phyloP scores from a whole-genome alignment of 805 yeast species.

The Torulaspora microellipsoides region DNA sequence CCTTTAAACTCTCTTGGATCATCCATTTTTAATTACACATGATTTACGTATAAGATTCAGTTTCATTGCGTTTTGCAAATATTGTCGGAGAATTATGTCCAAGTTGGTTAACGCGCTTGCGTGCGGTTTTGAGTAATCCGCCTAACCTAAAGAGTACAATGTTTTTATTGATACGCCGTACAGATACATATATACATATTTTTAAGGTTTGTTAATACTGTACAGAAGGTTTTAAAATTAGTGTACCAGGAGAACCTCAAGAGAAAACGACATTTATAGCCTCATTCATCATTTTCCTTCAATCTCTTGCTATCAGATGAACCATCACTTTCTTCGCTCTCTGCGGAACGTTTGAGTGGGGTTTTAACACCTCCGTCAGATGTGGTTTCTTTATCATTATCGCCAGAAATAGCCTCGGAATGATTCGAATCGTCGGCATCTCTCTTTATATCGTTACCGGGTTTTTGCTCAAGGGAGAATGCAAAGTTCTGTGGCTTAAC shows the following conservation, averaged over 20 bases:
- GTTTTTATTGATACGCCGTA: no score
- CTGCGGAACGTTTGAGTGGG: slow-evolving; percentile 14
- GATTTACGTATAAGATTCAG: no score
- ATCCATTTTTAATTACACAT: slow-evolving; percentile 12
- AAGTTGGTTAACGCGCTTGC: slow-evolving; percentile 5
- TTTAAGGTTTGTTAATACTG: no score
- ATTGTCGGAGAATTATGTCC: no score
- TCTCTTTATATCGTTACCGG: neutral
- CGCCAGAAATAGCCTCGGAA: no score
- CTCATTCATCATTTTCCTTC: slow-evolving; percentile 1
- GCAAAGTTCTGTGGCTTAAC: neutral
- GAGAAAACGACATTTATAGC: no score
- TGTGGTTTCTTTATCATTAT: neutral
- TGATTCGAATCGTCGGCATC: neutral
- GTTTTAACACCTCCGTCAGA: slow-evolving; percentile 1
- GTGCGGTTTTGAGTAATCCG: neutral
- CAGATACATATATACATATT: no score
- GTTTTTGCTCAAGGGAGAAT: neutral
- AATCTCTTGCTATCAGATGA: slow-evolving; percentile 3
- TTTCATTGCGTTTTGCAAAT: no score
- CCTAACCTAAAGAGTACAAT: no score
- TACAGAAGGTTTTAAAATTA: no score
- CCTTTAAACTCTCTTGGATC: slow-evolving; percentile 28
- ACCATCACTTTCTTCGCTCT: slow-evolving; percentile 5
- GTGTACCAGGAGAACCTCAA: no score